phyloP scores from a whole-genome alignment of 1,284 basidiomycete species.

The Puccinia coronata region DNA sequence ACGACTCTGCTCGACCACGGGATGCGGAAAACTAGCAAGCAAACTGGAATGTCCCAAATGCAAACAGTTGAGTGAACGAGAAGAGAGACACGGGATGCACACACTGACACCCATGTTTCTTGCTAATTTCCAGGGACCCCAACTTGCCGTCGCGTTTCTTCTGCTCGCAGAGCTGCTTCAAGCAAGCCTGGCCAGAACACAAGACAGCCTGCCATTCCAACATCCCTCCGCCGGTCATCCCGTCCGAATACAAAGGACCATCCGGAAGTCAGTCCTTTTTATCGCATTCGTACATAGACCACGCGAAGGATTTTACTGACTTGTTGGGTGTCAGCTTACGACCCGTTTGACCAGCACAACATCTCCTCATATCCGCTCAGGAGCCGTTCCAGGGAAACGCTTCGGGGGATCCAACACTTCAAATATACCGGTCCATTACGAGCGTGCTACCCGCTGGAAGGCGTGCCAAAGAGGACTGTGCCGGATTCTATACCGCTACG shows the following conservation, averaged over 20 bases:
- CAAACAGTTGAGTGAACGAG: too few species aligned
- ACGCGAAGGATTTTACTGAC: background rate
- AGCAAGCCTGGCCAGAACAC: conserved; percentile 42
- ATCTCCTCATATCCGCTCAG: conserved; percentile 23
- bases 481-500: conserved; percentile 37
- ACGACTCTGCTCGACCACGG: conserved; percentile 34
- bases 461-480: conserved; percentile 38
- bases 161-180: conserved; percentile 47
- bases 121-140: conserved; percentile 23
- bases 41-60: conserved; percentile 47
- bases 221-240: conserved; percentile 31
- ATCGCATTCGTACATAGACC: background rate
- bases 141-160: conserved; percentile 35
- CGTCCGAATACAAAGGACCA: conserved; percentile 21
- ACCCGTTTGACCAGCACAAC: conserved; percentile 39
- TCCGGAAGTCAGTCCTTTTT: conserved; percentile 13
- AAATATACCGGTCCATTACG: conserved; percentile 43
- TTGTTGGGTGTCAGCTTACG: conserved; percentile 23
- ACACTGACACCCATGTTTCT: too few species aligned
- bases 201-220: conserved; percentile 33
- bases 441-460: conserved; percentile 43
- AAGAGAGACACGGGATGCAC: too few species aligned
- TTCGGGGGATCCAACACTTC: conserved; percentile 16
- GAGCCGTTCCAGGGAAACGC: conserved; percentile 16
- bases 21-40: conserved; percentile 44